Conservation (phyloP, 2,329 filamentous ascomycete genomes). For the Nigrospora sphaerica region DNA sequence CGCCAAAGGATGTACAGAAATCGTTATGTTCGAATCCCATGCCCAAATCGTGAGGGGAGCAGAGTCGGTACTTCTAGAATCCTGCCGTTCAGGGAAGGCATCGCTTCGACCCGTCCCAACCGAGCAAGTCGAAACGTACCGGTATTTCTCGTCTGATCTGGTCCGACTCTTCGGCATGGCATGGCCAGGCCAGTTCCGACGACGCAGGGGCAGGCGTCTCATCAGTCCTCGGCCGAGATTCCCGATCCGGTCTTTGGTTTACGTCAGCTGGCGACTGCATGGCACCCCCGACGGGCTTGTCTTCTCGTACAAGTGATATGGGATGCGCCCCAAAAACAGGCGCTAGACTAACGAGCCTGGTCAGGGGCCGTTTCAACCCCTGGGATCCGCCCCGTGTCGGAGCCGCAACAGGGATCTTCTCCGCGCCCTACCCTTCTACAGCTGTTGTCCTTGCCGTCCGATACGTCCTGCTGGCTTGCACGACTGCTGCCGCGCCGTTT, state of each 20-base stretch:
- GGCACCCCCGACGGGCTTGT: not conserved
- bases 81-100: no score
- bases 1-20: no score
- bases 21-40: no score
- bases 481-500: not conserved
- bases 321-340: not conserved
- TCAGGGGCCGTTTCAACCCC: conserved; percentile 4
- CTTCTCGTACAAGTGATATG: not conserved
- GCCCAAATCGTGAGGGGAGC: no score
- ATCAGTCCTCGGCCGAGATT: not conserved
- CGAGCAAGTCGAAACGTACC: no score
- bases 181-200: not conserved
- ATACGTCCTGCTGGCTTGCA: not conserved
- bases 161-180: no score
- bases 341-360: not conserved
- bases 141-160: no score
- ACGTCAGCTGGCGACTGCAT: not conserved
- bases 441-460: not conserved
- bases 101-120: no score
- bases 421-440: not conserved
- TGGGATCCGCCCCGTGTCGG: conserved; percentile 2
- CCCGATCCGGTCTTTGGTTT: not conserved
- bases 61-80: no score
- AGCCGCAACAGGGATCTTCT: conserved; percentile 3
- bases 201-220: not conserved